Evolutionary conservation across 441 rosid species (phyloP).

Genomic region (Pelargonium fulgidum): DNA sequence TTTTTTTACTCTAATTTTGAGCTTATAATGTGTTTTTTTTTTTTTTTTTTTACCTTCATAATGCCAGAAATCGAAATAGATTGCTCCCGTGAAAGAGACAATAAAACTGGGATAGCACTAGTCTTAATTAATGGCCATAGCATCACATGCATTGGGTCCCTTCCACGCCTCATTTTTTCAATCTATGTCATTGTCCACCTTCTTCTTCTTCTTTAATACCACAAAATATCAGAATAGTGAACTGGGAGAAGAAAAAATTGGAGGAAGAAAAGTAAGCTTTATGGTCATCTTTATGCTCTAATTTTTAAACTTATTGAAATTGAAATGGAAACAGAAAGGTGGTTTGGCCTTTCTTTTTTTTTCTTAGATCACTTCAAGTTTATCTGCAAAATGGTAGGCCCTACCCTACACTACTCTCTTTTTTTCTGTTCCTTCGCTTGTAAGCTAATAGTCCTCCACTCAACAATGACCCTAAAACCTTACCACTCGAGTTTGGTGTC

Average conservation of each 20-base stretch:
- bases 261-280: background rate
- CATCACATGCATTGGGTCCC: conserved; percentile 2
- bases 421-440: background rate
- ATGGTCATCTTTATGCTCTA: background rate
- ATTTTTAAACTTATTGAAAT: background rate
- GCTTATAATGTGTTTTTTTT: too few relatives aligned
- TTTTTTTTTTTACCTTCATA: too few relatives aligned
- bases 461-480: background rate
- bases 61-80: too few relatives aligned
- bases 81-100: too few relatives aligned
- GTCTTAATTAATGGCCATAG: background rate
- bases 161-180: background rate
- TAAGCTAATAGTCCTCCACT: background rate
- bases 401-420: background rate
- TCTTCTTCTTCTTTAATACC: background rate
- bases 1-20: too few relatives aligned
- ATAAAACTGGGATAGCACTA: too few relatives aligned
- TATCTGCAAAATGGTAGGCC: background rate
- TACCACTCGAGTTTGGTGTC: too few relatives aligned
- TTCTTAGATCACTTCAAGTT: background rate
- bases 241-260: background rate
- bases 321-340: background rate
- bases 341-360: background rate
- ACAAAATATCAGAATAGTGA: background rate
- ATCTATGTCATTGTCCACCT: background rate